Base-by-base conservation (phyloP, 371 early-diverging fungal genomes). In the Mucor irregularis region DNA sequence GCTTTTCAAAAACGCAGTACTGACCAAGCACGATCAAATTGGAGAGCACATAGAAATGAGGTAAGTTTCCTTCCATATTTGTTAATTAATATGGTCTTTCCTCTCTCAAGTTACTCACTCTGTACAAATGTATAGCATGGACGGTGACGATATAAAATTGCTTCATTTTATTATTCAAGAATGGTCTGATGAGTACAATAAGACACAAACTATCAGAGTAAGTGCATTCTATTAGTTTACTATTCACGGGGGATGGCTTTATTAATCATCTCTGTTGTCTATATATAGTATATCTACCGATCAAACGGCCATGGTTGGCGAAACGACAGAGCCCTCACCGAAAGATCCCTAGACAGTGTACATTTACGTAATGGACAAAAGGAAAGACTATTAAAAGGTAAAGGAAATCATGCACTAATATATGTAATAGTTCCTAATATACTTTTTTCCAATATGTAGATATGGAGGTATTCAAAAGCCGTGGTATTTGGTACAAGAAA, bases 401-500 rank as follows among this genome's bases (percentile, higher is more conserved):
- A 49, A 24, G 8, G 13, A 34, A 13, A 2, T 39, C 33, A 40
- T 35, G 4, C 29, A 21, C 25, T 37, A 33, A 25, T 4, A 40
- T 29, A 4, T 48, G 22, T n/a, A n/a, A n/a, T n/a, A 30, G 5
- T 7, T 7, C 5, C 5, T 10, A 10, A 30, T 37, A 37, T 5
- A 16, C 43, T 28, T 21, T n/a, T 26, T 2, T 6, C 9, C 5
- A 28, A n/a, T 5, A 16, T 30, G 10, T 45, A 40, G 74, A 73
- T 57, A 69, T 73, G 62, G 54, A 69, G 33, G 61, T 62, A 0
- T 73, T 73, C 55, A 55, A 55, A 26, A 56, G 35, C 9, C 48
- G 68, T 29, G 60, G 56, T 42, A 46, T 58, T 11, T 96, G 96
- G 96, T 96, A 95, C 53, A 74, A 84, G 22, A 87, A 90, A 35